Percentiles rank a stretch among this genome's conserved stretches.
These are phyloP conservation scores for Pythium dissimile DNA, from an alignment of 352 stramenopile species.

Conservation along the genomic window DNA sequence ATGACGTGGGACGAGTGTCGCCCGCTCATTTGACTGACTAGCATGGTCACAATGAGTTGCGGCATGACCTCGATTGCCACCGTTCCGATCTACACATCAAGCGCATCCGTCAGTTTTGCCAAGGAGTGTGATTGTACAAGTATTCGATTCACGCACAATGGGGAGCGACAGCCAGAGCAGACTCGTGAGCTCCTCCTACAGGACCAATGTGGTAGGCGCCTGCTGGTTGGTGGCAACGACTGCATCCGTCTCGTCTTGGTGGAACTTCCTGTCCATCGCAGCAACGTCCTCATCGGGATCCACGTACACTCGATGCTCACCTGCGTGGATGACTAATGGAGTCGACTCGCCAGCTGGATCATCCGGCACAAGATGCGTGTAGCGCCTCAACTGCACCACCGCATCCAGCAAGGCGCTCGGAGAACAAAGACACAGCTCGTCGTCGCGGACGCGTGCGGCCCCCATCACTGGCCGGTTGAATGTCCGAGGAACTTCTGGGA, in stretches of 20 bases:
- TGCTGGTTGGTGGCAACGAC: background rate
- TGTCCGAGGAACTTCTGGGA: background rate
- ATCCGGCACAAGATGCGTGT: background rate
- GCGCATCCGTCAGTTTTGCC: background rate
- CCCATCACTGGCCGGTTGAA: background rate
- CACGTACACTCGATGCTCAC: background rate
- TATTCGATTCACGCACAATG: conserved; percentile 1
- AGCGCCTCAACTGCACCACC: background rate
- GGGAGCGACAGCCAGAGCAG: conserved; percentile 12
- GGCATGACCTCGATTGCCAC: conserved; percentile 5
- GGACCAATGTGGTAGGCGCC: background rate
- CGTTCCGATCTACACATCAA: background rate
- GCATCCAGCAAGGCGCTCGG: background rate
- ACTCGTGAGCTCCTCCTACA: conserved; percentile 1
- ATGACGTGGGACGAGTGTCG: background rate
- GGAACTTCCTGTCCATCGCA: background rate
- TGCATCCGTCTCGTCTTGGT: background rate
- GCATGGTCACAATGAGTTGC: background rate
- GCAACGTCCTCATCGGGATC: background rate
- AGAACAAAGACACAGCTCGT: background rate
- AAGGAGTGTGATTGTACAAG: background rate
- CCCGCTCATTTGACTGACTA: background rate
- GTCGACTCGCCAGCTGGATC: background rate
- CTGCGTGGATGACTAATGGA: background rate
- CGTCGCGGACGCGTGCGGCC: background rate